Evolutionary conservation across 108 stramenopile species (phyloP).

Genomic region (Discostella pseudostelligera): DNA sequence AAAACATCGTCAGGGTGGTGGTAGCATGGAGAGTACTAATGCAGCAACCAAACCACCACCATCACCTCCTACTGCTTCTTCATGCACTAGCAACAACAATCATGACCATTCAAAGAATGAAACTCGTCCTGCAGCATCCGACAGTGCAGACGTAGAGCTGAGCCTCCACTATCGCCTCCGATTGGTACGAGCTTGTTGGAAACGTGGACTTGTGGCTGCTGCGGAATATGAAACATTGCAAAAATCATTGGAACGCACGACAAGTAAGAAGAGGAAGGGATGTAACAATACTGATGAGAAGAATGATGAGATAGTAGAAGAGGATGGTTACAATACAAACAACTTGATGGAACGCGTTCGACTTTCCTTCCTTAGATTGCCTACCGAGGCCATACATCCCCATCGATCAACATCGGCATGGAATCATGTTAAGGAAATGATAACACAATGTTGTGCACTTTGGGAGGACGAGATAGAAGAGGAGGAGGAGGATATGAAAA

Average conservation of each 20-base stretch:
- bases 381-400: conserved; percentile 22
- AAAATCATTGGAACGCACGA: conserved; percentile 7
- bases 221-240: conserved; percentile 28
- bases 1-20: too few species aligned
- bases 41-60: too few species aligned
- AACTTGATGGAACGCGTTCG: conserved; percentile 32
- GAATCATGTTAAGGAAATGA: conserved; percentile 26
- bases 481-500: background rate
- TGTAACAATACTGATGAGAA: conserved; percentile 6
- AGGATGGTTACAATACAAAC: background rate
- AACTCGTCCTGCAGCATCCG: too few species aligned
- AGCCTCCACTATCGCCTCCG: conserved; percentile 24
- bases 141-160: conserved; percentile 15
- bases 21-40: too few species aligned
- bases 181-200: conserved; percentile 23
- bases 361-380: conserved; percentile 31
- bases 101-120: background rate
- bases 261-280: background rate
- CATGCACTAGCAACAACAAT: background rate
- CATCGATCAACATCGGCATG: conserved; percentile 17
- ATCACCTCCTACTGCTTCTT: too few species aligned
- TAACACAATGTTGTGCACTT: conserved; percentile 13
- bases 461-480: conserved; percentile 12
- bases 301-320: background rate
- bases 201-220: conserved; percentile 21